Conservation (phyloP, 768 basidiomycete species). For the Termitomyces sp. region DNA sequence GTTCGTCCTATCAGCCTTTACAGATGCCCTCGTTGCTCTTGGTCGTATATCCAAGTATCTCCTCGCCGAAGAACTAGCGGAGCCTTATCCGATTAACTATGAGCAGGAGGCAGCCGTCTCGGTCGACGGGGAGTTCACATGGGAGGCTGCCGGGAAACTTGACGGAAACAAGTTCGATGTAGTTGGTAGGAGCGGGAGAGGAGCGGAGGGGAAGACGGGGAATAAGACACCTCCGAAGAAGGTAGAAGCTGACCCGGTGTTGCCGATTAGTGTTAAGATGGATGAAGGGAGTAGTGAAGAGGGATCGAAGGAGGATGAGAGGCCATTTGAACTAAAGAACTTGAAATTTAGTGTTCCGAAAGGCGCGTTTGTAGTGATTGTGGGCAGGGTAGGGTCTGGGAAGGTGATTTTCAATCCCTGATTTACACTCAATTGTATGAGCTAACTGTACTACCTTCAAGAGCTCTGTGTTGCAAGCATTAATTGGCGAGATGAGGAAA, state of each 20-base stretch:
- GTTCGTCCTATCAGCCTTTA: conserved; percentile 41
- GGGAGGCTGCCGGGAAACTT: conserved; percentile 35
- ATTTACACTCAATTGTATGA: neutral
- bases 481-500: conserved; percentile 67
- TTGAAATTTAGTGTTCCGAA: conserved; percentile 42
- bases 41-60: conserved; percentile 44
- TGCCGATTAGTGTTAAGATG: neutral
- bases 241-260: neutral
- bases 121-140: conserved; percentile 46
- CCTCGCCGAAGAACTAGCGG: conserved; percentile 49
- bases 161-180: conserved; percentile 6
- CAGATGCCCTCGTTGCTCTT: conserved; percentile 47
- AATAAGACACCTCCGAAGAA: conserved; percentile 1
- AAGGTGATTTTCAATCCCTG: conserved; percentile 35
- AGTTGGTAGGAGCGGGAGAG: neutral
- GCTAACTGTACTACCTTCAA: conserved; percentile 15
- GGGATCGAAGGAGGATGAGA: conserved; percentile 29
- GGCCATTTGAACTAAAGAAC: conserved; percentile 46
- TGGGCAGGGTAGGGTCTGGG: conserved; percentile 72
- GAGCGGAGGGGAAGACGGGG: conserved; percentile 11
- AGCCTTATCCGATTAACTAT: conserved; percentile 41
- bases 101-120: conserved; percentile 34
- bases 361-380: conserved; percentile 66
- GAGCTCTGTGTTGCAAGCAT: conserved; percentile 52
- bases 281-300: neutral